phyloP scores from a whole-genome alignment of 148 eudicot species.

The Talinum fruticosum region DNA sequence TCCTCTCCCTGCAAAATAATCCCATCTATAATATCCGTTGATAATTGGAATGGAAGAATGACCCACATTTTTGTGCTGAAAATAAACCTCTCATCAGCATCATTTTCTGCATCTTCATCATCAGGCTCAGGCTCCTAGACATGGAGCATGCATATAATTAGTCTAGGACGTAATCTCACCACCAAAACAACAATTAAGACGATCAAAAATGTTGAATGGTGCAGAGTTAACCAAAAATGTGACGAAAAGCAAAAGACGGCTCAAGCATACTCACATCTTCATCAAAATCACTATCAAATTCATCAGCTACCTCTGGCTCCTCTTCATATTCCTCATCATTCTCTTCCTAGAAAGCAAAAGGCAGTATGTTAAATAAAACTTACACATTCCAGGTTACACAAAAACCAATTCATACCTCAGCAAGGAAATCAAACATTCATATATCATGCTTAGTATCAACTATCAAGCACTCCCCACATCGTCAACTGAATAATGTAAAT shows the following conservation, averaged over 20 bases:
- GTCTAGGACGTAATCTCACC: background rate
- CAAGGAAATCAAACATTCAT: background rate
- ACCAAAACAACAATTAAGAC: background rate
- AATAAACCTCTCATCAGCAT: slow-evolving; percentile 70
- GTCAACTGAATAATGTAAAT: background rate
- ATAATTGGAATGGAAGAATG: background rate
- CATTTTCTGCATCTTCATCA: slow-evolving; percentile 59
- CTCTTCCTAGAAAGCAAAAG: slow-evolving; percentile 55
- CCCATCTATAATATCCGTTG: background rate
- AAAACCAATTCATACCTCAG: background rate
- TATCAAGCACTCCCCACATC: too few species aligned
- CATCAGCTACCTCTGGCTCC: slow-evolving; percentile 80
- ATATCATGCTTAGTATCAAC: too few species aligned
- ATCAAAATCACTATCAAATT: slow-evolving; percentile 92
- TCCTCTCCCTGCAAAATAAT: slow-evolving; percentile 43
- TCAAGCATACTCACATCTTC: slow-evolving; percentile 60
- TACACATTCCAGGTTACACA: background rate
- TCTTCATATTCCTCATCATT: slow-evolving; percentile 72
- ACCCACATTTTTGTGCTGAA: background rate
- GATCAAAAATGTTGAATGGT: background rate
- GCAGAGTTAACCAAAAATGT: background rate
- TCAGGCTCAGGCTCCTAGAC: slow-evolving; percentile 79
- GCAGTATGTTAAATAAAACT: background rate
- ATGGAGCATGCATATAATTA: background rate
- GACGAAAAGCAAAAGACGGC: background rate